Evolutionary conservation across 108 stramenopile species (phyloP).

Genomic region (Aurantiochytrium sp.): DNA sequence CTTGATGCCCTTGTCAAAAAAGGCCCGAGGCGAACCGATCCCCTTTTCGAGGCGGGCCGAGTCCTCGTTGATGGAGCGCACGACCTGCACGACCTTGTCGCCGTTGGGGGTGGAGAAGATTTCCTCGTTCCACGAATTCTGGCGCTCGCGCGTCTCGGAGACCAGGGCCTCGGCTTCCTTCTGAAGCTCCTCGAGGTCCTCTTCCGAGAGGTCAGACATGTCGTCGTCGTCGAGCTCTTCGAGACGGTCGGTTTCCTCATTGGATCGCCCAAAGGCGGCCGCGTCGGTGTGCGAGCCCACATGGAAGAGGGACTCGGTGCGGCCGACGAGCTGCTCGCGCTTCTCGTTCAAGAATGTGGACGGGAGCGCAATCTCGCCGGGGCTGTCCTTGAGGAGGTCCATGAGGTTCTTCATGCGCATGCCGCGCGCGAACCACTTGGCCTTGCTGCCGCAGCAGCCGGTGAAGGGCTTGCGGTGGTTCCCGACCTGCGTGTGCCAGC

Average conservation of each 20-base stretch:
- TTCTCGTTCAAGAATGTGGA: not conserved
- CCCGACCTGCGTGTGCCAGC: conserved; percentile 20
- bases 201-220: not conserved
- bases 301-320: not conserved
- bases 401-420: not conserved
- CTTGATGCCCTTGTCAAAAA: conserved; percentile 16
- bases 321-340: not conserved
- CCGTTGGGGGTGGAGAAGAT: not conserved
- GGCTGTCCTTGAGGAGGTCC: not conserved
- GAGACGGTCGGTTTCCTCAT: not conserved
- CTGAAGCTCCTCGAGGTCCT: conserved; percentile 9
- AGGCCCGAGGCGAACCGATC: not conserved
- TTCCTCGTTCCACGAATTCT: not conserved
- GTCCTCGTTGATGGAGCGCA: conserved; percentile 17
- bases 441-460: not conserved
- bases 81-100: not conserved
- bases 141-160: not conserved
- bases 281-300: not conserved
- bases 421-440: not conserved
- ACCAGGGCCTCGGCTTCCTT: not conserved
- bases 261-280: not conserved
- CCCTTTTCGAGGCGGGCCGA: not conserved
- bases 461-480: not conserved
- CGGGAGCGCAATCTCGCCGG: not conserved
- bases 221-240: not conserved